These are phyloP conservation scores for Nemania bipapillata DNA, from an alignment of 2,329 filamentous ascomycete genomes.

Conservation along the genomic window DNA sequence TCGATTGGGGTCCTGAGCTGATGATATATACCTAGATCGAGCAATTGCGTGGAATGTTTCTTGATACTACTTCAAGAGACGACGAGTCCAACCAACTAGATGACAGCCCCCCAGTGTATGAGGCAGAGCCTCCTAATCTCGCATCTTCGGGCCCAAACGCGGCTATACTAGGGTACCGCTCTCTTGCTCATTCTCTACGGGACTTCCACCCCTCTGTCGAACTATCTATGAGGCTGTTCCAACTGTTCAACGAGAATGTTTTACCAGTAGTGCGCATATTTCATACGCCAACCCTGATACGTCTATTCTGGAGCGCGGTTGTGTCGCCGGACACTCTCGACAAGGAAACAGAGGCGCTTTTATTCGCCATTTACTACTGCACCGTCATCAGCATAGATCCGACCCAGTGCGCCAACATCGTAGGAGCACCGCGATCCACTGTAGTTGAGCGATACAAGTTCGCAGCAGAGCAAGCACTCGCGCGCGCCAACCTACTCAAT, in stretches of 20 bases:
- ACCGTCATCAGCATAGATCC: conserved; percentile 63
- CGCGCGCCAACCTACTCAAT: conserved; percentile 70
- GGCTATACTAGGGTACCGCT: conserved; percentile 44
- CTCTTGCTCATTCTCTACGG: conserved; percentile 43
- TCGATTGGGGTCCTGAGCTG: conserved; percentile 12
- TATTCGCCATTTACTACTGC: conserved; percentile 72
- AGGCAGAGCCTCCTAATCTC: conserved; percentile 9
- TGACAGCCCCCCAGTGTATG: conserved; percentile 20
- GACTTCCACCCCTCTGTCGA: conserved; percentile 43
- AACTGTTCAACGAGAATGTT: conserved; percentile 46
- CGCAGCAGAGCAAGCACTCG: conserved; percentile 70
- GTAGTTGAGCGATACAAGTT: conserved; percentile 68
- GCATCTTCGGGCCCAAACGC: conserved; percentile 38
- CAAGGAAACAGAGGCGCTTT: conserved; percentile 66
- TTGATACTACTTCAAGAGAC: conserved; percentile 28
- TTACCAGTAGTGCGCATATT: conserved; percentile 47
- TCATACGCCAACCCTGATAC: conserved; percentile 47
- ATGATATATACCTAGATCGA: conserved; percentile 38
- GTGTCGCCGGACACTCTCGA: conserved; percentile 34
- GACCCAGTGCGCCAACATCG: conserved; percentile 58
- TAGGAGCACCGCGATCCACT: conserved; percentile 63
- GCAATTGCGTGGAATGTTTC: conserved; percentile 42
- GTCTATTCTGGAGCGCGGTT: conserved; percentile 45
- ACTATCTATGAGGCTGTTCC: conserved; percentile 43
- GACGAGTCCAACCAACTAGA: conserved; percentile 22